These are phyloP conservation scores for Microstegium vimineum DNA, from an alignment of 176 grass and related monocot species.

Conservation along the genomic window DNA sequence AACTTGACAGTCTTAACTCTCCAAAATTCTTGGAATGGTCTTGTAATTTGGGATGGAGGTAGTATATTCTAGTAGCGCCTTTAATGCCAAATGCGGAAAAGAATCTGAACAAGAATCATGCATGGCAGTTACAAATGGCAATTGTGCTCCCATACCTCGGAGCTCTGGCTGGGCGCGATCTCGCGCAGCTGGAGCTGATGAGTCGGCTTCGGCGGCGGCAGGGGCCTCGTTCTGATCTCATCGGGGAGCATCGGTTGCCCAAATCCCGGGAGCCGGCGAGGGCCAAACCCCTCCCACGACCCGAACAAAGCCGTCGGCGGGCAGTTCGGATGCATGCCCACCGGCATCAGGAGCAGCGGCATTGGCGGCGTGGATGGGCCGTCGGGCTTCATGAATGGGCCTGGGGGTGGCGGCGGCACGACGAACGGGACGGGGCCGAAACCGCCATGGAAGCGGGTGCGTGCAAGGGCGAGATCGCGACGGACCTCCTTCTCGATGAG, in stretches of 20 bases:
- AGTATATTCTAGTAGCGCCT: neutral
- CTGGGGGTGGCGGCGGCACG: neutral
- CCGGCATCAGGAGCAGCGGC: neutral
- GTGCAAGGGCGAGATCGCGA: slow-evolving; percentile 10
- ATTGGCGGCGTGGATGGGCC: neutral
- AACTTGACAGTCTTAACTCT: too few relatives aligned
- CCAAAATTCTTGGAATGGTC: too few relatives aligned
- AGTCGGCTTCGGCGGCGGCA: neutral
- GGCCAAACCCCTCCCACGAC: neutral
- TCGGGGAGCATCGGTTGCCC: neutral
- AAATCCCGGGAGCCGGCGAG: neutral
- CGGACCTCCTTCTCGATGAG: slow-evolving; percentile 17
- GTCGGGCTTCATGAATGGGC: neutral
- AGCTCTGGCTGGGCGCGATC: slow-evolving; percentile 4
- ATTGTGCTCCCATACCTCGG: neutral
- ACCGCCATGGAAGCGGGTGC: neutral
- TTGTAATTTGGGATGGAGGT: too few relatives aligned
- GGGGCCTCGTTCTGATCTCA: neutral
- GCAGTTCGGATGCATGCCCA: neutral
- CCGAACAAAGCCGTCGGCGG: neutral
- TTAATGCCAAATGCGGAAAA: slow-evolving; percentile 1
- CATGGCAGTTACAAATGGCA: neutral
- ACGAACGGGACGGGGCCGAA: neutral
- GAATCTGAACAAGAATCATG: neutral
- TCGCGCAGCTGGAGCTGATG: slow-evolving; percentile 21